These are phyloP conservation scores for Erysimum cheiri DNA, from an alignment of 441 rosid species.

Conservation along the genomic window DNA sequence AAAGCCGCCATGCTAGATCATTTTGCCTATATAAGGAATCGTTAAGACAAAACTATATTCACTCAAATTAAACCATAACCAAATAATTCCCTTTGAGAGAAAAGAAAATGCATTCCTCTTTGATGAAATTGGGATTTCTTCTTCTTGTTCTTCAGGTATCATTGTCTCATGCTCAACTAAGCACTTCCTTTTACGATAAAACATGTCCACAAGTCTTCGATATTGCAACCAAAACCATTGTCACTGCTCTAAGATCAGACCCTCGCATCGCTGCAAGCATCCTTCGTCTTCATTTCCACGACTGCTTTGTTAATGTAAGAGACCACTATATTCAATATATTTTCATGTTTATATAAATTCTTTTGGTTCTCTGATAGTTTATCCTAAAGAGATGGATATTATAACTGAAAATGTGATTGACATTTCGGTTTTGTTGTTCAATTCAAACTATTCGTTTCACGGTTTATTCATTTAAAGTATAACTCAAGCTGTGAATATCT, in stretches of 20 bases:
- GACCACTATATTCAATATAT: not conserved
- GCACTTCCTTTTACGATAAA: conserved; percentile 51
- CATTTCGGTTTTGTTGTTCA: too few species aligned
- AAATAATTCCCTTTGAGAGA: not conserved
- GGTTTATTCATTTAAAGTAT: not conserved
- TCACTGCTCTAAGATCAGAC: conserved; percentile 46
- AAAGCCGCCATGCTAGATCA: conserved; percentile 20
- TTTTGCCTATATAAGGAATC: conserved; percentile 22
- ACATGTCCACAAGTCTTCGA: conserved; percentile 55
- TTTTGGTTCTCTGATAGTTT: not conserved
- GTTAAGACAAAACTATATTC: conserved; percentile 13
- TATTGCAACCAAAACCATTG: conserved; percentile 38
- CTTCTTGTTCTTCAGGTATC: conserved; percentile 33
- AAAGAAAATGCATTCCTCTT: conserved; percentile 35
- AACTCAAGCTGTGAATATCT: not conserved
- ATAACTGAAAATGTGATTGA: too few species aligned
- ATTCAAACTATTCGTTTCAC: not conserved
- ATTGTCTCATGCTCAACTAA: conserved; percentile 48
- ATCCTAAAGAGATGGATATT: too few species aligned
- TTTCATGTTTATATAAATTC: not conserved
- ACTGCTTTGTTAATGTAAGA: conserved; percentile 71
- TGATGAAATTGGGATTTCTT: conserved; percentile 16
- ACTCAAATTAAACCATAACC: conserved; percentile 15
- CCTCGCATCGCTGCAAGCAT: conserved; percentile 62
- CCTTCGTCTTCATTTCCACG: conserved; percentile 72